These are phyloP conservation scores for Candida qinlingensis DNA, from an alignment of 805 yeast genomes.

Conservation along the genomic window DNA sequence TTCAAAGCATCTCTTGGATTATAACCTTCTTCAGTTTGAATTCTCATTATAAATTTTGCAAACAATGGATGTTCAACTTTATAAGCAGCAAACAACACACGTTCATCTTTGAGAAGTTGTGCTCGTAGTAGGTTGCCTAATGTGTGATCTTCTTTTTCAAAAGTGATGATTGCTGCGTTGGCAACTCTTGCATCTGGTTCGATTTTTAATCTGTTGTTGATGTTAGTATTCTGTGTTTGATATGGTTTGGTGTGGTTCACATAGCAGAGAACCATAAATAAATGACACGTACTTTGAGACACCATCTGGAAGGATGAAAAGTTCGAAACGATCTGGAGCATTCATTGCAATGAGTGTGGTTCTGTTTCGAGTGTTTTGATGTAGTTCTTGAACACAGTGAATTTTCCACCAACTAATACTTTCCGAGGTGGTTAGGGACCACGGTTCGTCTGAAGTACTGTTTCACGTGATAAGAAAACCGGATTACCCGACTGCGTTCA, in stretches of 20 bases:
- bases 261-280: not conserved
- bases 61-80: conserved; percentile 97
- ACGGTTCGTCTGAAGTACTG: not conserved
- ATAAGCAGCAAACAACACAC: conserved; percentile 95
- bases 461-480: not conserved
- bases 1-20: conserved; percentile 86
- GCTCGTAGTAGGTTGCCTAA: conserved; percentile 85
- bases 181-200: conserved; percentile 95
- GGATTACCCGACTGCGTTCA: not conserved
- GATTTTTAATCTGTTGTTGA: conserved; percentile 53
- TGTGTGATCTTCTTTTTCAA: conserved; percentile 97
- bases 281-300: conserved; percentile 67
- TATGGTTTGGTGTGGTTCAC: too few relatives aligned
- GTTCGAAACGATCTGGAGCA: conserved; percentile 98
- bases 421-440: not conserved
- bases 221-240: conserved; percentile 4
- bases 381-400: not conserved
- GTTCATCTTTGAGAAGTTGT: conserved; percentile 78
- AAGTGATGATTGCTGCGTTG: conserved; percentile 86
- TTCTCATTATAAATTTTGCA: conserved; percentile 89
- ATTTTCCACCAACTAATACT: not conserved
- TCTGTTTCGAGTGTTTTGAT: not conserved
- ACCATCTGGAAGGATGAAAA: conserved; percentile 95
- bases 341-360: conserved; percentile 53
- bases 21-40: conserved; percentile 94